Evolutionary conservation across 106 monocot genomes (phyloP), one percentile per base, ranked within the genome.

Genomic region (Allium sativum): DNA sequence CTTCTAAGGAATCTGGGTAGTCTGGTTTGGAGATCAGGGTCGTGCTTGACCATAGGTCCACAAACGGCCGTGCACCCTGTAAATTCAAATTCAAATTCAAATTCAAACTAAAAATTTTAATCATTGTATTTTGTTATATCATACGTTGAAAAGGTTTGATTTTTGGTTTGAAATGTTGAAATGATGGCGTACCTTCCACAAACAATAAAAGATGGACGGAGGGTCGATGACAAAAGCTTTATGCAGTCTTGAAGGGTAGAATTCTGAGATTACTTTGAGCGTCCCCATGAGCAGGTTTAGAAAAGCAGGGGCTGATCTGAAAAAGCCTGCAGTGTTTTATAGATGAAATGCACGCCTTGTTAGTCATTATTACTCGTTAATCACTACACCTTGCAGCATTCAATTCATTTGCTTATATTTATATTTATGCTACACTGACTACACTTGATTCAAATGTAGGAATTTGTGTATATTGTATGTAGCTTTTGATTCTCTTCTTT

Each of bases 221-320:
- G 87, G 72, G 54, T 87, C 82, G 57, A 87, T 56, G 61, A 76
- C 73, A 66, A 82, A 79, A 46, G 82, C 79, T 31, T 43, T 66
- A 71, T 87, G 79, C 10, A 87, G 87, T 3, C 82, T 70, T 12
- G 79, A 70, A 9, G 87, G 87, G 53, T 87, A 87, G 55, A 77
- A 76, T 20, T 87, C 82, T 10, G 82, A 56, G 43, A 82, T 21
- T 45, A 87, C 48, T 74, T 87, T 87, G 41, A 87, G 61, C n/a
- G 74, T 79, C 19, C 44, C 71, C 71, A 79, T 72, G 60, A 74
- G 55, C 53, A 87, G 61, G 68, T 82, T 82, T 42, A 87, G 65
- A 60, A 82, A 74, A 12, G 73, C 77, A 17, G 87, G 69, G 4
- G 79, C 79, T 18, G 87, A 87, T 64, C 74, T 82, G 74, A 82